Percentiles rank a stretch among this genome's conserved stretches.
These are phyloP conservation scores for Pluteus cervinus DNA, from an alignment of 768 basidiomycete species.

Conservation along the genomic window DNA sequence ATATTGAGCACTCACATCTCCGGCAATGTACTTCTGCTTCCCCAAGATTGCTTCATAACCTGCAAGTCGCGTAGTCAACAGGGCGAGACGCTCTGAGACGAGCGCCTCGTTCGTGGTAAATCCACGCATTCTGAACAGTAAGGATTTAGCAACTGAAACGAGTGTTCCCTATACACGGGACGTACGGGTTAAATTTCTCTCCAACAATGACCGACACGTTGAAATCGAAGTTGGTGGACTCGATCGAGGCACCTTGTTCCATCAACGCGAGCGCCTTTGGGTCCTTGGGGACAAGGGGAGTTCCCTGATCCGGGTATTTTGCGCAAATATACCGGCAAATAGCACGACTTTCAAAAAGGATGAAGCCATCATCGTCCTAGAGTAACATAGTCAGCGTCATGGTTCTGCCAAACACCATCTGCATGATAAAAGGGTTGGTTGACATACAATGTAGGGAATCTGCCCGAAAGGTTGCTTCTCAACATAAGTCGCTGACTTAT, in stretches of 20 bases:
- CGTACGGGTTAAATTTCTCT: conserved; percentile 29
- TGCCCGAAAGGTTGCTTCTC: conserved; percentile 50
- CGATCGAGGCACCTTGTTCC: conserved; percentile 34
- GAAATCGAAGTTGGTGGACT: conserved; percentile 39
- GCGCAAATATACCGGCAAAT: conserved; percentile 44
- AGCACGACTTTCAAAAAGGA: conserved; percentile 51
- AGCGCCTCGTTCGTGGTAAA: conserved; percentile 19
- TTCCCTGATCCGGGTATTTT: conserved; percentile 39
- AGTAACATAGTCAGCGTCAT: neutral
- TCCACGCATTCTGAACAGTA: conserved; percentile 16
- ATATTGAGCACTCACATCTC: conserved; percentile 28
- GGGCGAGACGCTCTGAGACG: conserved; percentile 12
- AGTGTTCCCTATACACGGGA: neutral
- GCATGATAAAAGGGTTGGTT: neutral
- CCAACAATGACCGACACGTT: conserved; percentile 31
- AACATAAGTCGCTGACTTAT: conserved; percentile 30
- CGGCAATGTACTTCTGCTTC: conserved; percentile 41
- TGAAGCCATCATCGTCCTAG: conserved; percentile 56
- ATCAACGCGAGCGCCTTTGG: conserved; percentile 23
- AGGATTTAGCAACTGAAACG: neutral
- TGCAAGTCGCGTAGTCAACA: conserved; percentile 29
- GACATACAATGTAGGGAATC: conserved; percentile 21
- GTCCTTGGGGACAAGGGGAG: conserved; percentile 31
- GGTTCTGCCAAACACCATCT: neutral
- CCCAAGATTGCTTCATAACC: conserved; percentile 42